phyloP scores from a whole-genome alignment of 1,284 basidiomycete genomes.

The Lignosus rhinocerotis region DNA sequence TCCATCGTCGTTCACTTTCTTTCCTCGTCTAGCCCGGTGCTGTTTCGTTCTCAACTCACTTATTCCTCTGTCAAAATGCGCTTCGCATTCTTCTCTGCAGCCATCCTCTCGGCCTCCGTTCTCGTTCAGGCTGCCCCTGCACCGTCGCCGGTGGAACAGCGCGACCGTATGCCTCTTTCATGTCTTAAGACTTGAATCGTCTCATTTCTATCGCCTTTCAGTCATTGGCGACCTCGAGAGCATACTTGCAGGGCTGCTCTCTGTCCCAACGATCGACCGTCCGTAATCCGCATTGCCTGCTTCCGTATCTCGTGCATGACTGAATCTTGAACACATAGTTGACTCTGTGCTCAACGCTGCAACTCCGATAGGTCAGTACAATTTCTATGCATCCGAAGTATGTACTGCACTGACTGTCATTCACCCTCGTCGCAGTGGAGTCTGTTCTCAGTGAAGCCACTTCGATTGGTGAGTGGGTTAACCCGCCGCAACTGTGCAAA shows the following conservation, averaged over 20 bases:
- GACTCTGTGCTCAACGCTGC: background rate
- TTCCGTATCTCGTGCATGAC: background rate
- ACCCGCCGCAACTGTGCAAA: background rate
- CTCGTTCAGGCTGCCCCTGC: constrained; percentile 8
- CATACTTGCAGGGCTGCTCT: constrained; percentile 1
- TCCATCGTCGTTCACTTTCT: background rate
- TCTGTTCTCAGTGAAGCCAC: constrained; percentile 10
- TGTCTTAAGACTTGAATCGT: too few relatives aligned
- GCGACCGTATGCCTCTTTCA: background rate
- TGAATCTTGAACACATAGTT: background rate
- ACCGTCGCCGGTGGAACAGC: constrained; percentile 7
- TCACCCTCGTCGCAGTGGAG: background rate
- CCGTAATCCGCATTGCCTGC: background rate
- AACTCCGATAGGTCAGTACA: constrained; percentile 1
- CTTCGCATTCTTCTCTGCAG: constrained; percentile 3
- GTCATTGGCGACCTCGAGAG: constrained; percentile 7
- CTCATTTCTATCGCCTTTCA: background rate
- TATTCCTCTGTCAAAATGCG: constrained; percentile 4
- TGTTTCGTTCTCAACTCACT: background rate
- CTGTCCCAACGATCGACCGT: constrained; percentile 6
- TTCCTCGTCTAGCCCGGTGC: constrained; percentile 7
- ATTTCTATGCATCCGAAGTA: too few relatives aligned
- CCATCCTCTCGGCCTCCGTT: background rate
- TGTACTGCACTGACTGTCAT: too few relatives aligned
- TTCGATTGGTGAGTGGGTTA: background rate